Percentiles rank a stretch among this genome's conserved stretches.
phyloP scores from a whole-genome alignment of 257 asterid species.

The Gentiana straminea region DNA sequence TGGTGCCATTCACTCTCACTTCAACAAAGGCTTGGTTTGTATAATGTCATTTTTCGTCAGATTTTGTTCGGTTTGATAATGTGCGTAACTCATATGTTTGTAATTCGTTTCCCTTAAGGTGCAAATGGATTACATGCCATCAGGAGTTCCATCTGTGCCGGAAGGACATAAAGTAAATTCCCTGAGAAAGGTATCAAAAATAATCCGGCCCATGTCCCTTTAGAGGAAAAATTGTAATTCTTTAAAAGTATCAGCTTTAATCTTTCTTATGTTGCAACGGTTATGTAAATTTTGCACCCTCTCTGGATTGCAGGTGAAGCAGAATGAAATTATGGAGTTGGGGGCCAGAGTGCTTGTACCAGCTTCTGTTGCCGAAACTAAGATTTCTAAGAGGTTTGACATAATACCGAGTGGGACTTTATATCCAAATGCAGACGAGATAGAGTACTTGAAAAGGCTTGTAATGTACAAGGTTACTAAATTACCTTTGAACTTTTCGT shows the following conservation, averaged over 20 bases:
- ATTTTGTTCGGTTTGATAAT: neutral
- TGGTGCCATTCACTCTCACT: conserved; percentile 52
- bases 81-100: neutral
- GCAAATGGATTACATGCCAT: conserved; percentile 38
- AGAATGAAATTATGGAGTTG: conserved; percentile 54
- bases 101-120: conserved; percentile 27
- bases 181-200: conserved; percentile 45
- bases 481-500: conserved; percentile 3
- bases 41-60: neutral
- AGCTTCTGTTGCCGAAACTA: conserved; percentile 65
- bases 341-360: conserved; percentile 63
- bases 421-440: conserved; percentile 94
- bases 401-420: conserved; percentile 78
- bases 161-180: conserved; percentile 20
- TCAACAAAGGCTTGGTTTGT: conserved; percentile 74
- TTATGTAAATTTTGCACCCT: too few species aligned
- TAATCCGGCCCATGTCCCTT: too few species aligned
- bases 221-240: too few species aligned
- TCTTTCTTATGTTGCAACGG: too few species aligned
- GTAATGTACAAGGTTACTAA: conserved; percentile 64
- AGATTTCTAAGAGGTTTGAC: conserved; percentile 68
- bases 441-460: conserved; percentile 69
- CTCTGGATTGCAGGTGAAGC: conserved; percentile 44
- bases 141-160: conserved; percentile 15
- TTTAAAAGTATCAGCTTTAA: too few species aligned